Evolutionary conservation across 2,329 filamentous ascomycete species (phyloP), one percentile per base, ranked within the genome.

Genomic region (Fusarium sp.): DNA sequence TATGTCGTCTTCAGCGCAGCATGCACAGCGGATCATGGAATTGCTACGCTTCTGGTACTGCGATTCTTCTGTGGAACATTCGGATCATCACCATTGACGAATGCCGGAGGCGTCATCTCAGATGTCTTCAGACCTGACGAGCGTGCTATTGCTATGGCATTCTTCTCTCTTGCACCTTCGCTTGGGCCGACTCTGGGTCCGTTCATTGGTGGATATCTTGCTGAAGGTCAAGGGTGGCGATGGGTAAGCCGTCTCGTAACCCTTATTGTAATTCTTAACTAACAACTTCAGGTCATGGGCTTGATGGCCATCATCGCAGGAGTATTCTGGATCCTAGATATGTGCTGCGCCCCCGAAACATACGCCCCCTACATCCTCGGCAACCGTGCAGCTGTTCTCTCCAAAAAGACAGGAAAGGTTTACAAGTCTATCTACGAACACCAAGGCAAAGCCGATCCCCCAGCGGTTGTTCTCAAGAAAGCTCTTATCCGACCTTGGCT

Each of bases 11-110:
- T 92, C 76, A 90, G 88, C 70, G 88, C 86, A 15, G 90, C 84
- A 5, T 84, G 83, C n/a, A 86, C 88, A 1, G 89, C 85, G 7
- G 81, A 86, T 0, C 79, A 87, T 61, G 88, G 86, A 66, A 87
- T 90, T 29, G 81, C 81, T 40, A 87, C 87, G 1, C 81, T 93
- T 3, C 76, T 93, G 15, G 84, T 91, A n/a, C 82, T 92, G 27
- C 87, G 91, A 11, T 92, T 92, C 79, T 86, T 92, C 47, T 87
- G 87, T 14, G 89, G 90, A 30, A 80, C 86, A 6, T 90, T 90
- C 70, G 90, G 88, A 2, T 87, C 88, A 0, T 88, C 88, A 0
- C 87, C 89, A 0, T 78, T 91, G 54, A 89, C 88, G 8, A 90
- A 90, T 70, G 85, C 87, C 0, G 88, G 88, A 10, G 89, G 88